Percentiles rank a stretch among this genome's conserved stretches.
Conservation (phyloP, 371 early-diverging fungal species). For the Syncephalis plumigaleata region DNA sequence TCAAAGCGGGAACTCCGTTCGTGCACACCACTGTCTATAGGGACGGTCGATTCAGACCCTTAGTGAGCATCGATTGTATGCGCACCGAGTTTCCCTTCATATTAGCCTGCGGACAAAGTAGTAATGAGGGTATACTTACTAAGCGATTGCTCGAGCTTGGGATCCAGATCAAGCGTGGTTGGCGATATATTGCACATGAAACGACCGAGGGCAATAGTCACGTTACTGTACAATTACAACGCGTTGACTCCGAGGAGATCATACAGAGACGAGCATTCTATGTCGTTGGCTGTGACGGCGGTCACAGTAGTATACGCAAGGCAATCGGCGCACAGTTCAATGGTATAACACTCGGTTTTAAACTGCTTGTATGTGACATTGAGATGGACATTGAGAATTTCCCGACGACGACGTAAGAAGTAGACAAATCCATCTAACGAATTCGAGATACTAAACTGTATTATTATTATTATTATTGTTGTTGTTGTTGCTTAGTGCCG, state of each 20-base stretch:
- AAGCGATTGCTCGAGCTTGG: constrained; percentile 8
- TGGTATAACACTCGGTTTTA: constrained; percentile 4
- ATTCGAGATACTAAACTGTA: too few species aligned
- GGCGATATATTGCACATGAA: constrained; percentile 4
- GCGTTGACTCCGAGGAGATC: too few species aligned
- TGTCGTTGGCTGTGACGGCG: constrained; percentile 17
- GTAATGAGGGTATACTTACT: constrained; percentile 5
- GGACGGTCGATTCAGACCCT: constrained; percentile 6
- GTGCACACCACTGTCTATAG: constrained; percentile 6
- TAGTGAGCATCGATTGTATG: constrained; percentile 5
- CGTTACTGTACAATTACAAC: too few species aligned
- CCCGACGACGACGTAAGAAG: too few species aligned
- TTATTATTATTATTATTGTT: too few species aligned
- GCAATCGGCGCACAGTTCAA: constrained; percentile 10
- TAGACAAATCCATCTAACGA: too few species aligned
- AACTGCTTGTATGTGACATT: too few species aligned
- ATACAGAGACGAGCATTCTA: constrained; percentile 1
- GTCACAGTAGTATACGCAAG: constrained; percentile 11
- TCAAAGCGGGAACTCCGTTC: constrained; percentile 9
- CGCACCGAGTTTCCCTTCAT: constrained; percentile 13
- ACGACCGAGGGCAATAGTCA: too few species aligned
- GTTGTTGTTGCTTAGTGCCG: too few species aligned
- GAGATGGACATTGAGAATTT: too few species aligned
- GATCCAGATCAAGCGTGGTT: constrained; percentile 9
- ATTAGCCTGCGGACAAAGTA: constrained; percentile 7